Percentiles rank a stretch among this genome's conserved stretches.
Evolutionary conservation across 352 stramenopile species (phyloP).

Genomic region (Phytophthora sp.): DNA sequence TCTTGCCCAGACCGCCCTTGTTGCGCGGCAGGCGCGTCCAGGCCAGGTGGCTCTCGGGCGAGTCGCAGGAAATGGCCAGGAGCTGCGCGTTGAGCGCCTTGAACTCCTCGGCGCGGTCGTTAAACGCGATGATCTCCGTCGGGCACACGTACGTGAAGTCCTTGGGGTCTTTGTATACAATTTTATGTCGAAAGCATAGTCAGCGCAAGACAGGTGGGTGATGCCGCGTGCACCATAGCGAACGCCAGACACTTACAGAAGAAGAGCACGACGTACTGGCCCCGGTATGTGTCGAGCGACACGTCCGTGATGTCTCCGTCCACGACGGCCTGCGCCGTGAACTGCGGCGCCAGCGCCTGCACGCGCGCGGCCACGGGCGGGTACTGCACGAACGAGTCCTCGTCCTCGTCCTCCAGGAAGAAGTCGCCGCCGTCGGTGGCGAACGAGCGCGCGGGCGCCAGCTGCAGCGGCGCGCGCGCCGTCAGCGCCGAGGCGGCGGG

Average conservation of each 20-base stretch:
- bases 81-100: constrained; percentile 89
- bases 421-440: constrained; percentile 60
- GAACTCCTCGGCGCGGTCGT: constrained; percentile 84
- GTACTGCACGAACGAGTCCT: constrained; percentile 86
- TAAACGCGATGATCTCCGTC: constrained; percentile 93
- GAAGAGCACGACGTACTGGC: constrained; percentile 91
- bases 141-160: constrained; percentile 92
- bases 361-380: constrained; percentile 61
- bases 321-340: constrained; percentile 77
- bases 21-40: constrained; percentile 90
- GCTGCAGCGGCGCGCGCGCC: constrained; percentile 3
- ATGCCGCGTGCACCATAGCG: no score
- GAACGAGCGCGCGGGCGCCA: constrained; percentile 39
- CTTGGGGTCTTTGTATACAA: no score
- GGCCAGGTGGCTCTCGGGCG: constrained; percentile 89
- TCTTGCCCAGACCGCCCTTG: constrained; percentile 92
- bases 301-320: constrained; percentile 88
- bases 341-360: constrained; percentile 68
- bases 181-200: no score
- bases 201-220: no score
- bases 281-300: constrained; percentile 82
- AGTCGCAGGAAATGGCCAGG: constrained; percentile 91
- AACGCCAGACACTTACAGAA: no score
- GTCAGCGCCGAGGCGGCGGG: not conserved
- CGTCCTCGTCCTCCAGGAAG: constrained; percentile 72